Base-by-base conservation (phyloP, 495 filamentous ascomycete genomes). In the Copromyces sp. region DNA sequence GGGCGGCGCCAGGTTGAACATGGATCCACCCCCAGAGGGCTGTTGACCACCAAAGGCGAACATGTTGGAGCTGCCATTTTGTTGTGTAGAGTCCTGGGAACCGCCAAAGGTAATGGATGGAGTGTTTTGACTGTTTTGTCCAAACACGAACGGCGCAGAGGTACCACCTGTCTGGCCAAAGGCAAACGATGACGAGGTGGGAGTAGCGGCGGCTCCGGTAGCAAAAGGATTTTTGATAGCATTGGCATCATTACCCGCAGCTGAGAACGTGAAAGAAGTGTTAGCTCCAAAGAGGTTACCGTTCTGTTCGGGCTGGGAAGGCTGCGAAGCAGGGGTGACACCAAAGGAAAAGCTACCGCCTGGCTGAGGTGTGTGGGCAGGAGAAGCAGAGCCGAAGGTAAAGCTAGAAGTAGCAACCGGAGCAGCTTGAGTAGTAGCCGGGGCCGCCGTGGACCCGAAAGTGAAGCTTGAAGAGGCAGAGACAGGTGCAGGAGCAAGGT, bases 141-240 rank as follows among this genome's bases (percentile, higher is more conserved):
- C 80, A 68, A 82, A 81, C 8, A 73, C 70, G 61, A 81, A 81
- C 12, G 78, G 71, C 17, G 76, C 41, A 3, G 75, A 74, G 1
- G 74, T 72, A 71, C 72, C 69, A n/a, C 77, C 75, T 9, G 76
- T 73, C 4, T 74, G 70, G 41, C 81, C 80, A 71, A 85, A 86
- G 69, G 72, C 80, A 73, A 83, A 82, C 17, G 82, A 81, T 3
- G 79, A 73, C 0, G 81, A 80, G 1, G 77, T 75, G 40, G 53
- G 53, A 65, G 83, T 78, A 39, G 76, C 71, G 5, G 79, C 69
- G 39, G 77, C 77, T 38, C 74, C 76, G 1, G 79, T 69, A 17
- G 82, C 70, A 70, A 85, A 85, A 9, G 83, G 83, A 70, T 86
- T 86, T 65, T 82, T 82, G 53, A 84, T 74, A 1, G 80, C 71